Percentiles rank a stretch among this genome's conserved stretches.
phyloP scores from a whole-genome alignment of 768 basidiomycete genomes.

The Termitomyces bulborhizus region DNA sequence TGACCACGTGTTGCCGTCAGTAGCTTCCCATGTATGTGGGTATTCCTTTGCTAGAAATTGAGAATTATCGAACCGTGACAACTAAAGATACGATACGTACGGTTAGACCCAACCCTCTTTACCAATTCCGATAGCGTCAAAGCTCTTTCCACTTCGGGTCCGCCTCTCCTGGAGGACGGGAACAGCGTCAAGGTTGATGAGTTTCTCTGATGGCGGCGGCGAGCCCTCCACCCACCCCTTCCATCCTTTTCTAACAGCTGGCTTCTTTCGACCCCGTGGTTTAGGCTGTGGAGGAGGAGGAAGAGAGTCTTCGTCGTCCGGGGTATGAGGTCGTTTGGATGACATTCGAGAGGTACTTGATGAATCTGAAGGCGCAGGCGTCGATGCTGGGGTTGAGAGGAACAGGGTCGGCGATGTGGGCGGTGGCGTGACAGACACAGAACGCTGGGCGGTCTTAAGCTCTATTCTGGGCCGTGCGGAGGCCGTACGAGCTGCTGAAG shows the following conservation, averaged over 20 bases:
- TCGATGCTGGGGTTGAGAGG: constrained; percentile 61
- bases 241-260: constrained; percentile 75
- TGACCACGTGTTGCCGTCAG: constrained; percentile 11
- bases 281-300: constrained; percentile 18
- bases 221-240: constrained; percentile 91
- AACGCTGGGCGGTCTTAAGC: constrained; percentile 64
- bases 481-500: not conserved
- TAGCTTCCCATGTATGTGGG: constrained; percentile 16
- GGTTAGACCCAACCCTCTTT: constrained; percentile 71
- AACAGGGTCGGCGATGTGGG: constrained; percentile 40
- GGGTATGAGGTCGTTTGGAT: constrained; percentile 74
- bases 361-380: constrained; percentile 71
- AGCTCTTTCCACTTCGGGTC: constrained; percentile 81
- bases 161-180: constrained; percentile 66
- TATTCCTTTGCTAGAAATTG: constrained; percentile 23
- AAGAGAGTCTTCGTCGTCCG: constrained; percentile 51
- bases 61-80: constrained; percentile 49
- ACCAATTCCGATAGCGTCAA: constrained; percentile 75
- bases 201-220: constrained; percentile 70
- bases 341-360: constrained; percentile 71
- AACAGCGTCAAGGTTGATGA: constrained; percentile 75
- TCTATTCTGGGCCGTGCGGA: constrained; percentile 59
- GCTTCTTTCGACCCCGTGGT: constrained; percentile 50
- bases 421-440: constrained; percentile 71
- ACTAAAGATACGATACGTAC: constrained; percentile 32